Percentiles rank a stretch among this genome's conserved stretches.
Evolutionary conservation across 2,329 filamentous ascomycete genomes (phyloP).

Genomic region (Colletotrichum tofieldiae): DNA sequence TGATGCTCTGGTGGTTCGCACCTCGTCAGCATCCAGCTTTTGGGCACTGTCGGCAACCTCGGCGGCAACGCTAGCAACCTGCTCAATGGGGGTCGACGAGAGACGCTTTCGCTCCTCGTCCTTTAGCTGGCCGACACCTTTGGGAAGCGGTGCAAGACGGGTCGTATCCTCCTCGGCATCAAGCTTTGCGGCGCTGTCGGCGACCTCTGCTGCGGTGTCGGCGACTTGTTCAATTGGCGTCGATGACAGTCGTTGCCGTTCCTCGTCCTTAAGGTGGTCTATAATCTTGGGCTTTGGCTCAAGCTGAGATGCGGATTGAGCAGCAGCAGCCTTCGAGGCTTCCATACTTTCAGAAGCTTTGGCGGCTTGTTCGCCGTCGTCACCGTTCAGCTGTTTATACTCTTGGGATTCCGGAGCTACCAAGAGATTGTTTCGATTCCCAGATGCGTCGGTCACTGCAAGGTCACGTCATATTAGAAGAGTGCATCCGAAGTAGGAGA

Average conservation of each 20-base stretch:
- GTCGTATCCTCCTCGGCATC: constrained; percentile 46
- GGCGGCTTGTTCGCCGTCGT: constrained; percentile 12
- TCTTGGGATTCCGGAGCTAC: constrained; percentile 46
- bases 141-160: constrained; percentile 7
- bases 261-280: constrained; percentile 45
- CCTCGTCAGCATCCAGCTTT: constrained; percentile 51
- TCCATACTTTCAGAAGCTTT: constrained; percentile 18
- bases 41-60: constrained; percentile 63
- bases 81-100: constrained; percentile 57
- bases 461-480: constrained; percentile 24
- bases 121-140: constrained; percentile 22
- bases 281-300: constrained; percentile 43
- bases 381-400: constrained; percentile 18
- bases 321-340: constrained; percentile 1
- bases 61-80: constrained; percentile 60
- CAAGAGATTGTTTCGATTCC: constrained; percentile 66
- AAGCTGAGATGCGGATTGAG: constrained; percentile 39
- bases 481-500: background rate
- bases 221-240: constrained; percentile 60
- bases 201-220: constrained; percentile 61
- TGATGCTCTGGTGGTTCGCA: background rate
- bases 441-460: constrained; percentile 58
- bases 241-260: constrained; percentile 53
- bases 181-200: constrained; percentile 57
- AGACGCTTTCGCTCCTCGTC: constrained; percentile 52